Conservation (phyloP, 352 stramenopile species). For the Phytopythium delawarense region DNA sequence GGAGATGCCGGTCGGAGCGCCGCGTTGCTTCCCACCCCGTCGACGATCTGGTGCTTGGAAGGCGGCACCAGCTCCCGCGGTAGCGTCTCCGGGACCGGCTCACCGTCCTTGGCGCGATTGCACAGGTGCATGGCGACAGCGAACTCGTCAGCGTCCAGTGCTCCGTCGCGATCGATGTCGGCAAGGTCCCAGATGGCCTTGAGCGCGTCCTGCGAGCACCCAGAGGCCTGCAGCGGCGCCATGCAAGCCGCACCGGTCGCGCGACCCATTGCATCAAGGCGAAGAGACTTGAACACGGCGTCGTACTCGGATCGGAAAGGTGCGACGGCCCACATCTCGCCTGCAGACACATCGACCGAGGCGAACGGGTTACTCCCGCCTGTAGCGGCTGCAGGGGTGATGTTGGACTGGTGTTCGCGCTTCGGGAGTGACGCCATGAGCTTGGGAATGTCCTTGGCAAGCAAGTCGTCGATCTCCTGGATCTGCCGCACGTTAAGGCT, state of each 20-base stretch:
- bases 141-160: constrained; percentile 88
- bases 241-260: constrained; percentile 74
- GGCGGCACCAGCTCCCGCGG: constrained; percentile 52
- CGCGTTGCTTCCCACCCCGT: neutral
- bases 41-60: constrained; percentile 24
- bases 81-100: constrained; percentile 62
- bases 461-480: constrained; percentile 97
- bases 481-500: constrained; percentile 94
- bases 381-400: neutral
- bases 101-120: constrained; percentile 61
- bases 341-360: constrained; percentile 29
- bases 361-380: constrained; percentile 24
- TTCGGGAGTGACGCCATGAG: constrained; percentile 83
- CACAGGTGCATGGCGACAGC: constrained; percentile 90
- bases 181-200: constrained; percentile 89
- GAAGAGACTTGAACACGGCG: constrained; percentile 73
- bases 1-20: constrained; percentile 1
- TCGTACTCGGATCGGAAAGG: constrained; percentile 78
- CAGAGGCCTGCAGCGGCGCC: constrained; percentile 63
- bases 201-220: constrained; percentile 62
- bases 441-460: constrained; percentile 95
- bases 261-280: constrained; percentile 45
- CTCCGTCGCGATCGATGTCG: constrained; percentile 88
- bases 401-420: constrained; percentile 19
- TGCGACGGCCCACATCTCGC: constrained; percentile 52